A percentile compares a stretch with the other conserved stretches of the same genome.
phyloP scores from a whole-genome alignment of 495 filamentous ascomycete genomes.

The Parachaetomium inaequale region DNA sequence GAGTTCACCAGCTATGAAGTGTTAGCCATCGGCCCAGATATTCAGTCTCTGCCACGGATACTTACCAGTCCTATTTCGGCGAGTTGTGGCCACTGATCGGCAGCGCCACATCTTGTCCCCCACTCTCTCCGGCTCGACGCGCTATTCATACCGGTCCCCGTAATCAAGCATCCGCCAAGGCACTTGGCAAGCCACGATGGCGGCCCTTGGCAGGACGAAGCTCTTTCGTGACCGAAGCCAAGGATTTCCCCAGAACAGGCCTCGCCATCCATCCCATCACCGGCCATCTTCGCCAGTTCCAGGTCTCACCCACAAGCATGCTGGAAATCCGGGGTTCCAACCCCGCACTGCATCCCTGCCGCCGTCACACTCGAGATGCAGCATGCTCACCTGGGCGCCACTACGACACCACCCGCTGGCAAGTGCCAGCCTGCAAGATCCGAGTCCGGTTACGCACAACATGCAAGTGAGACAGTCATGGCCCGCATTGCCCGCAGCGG shows the following conservation, averaged over 20 bases:
- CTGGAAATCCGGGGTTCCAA: neutral
- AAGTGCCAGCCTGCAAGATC: neutral
- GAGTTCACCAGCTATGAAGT: too few species aligned
- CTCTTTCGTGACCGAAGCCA: conserved; percentile 14
- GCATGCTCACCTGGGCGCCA: neutral
- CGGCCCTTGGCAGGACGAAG: conserved; percentile 8
- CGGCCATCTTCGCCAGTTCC: neutral
- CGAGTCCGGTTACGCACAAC: neutral
- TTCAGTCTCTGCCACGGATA: too few species aligned
- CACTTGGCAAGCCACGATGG: conserved; percentile 25
- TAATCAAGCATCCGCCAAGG: conserved; percentile 25
- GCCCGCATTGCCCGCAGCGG: neutral
- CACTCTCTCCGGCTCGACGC: too few species aligned
- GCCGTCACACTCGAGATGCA: neutral
- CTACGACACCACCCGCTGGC: neutral
- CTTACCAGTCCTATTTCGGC: conserved; percentile 8
- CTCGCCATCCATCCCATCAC: conserved; percentile 7
- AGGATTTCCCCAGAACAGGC: conserved; percentile 2
- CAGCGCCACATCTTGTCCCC: neutral
- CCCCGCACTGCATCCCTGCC: neutral
- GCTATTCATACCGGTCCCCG: too few species aligned
- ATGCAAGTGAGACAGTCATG: neutral
- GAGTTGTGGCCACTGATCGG: neutral
- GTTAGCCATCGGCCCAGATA: too few species aligned
- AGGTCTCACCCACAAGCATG: neutral